Evolutionary conservation across 75 land plant species (phyloP).

Genomic region (Adiantum capillusveneris): DNA sequence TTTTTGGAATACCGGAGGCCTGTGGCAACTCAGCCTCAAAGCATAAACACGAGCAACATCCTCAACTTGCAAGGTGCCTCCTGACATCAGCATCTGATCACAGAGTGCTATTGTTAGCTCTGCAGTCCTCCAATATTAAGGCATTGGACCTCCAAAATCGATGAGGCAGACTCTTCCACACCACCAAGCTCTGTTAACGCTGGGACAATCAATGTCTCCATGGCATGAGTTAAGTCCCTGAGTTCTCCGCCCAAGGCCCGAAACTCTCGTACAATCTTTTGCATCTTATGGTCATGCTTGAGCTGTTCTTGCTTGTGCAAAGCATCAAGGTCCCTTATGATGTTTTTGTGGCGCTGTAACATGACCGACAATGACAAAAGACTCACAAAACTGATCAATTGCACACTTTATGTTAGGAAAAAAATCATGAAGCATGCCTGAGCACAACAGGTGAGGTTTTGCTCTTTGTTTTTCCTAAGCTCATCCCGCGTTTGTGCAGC

Average conservation of each 20-base stretch:
- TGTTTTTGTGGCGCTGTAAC: constrained; percentile 29
- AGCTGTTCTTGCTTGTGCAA: constrained; percentile 17
- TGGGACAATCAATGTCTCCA: constrained; percentile 4
- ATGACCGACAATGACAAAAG: background rate
- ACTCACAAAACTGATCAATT: too few relatives aligned
- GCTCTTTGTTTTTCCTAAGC: constrained; percentile 23
- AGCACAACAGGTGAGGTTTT: constrained; percentile 20
- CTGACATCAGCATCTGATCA: too few relatives aligned
- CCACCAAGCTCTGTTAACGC: background rate
- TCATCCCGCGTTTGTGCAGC: constrained; percentile 43
- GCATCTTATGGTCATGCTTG: constrained; percentile 13
- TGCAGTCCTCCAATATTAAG: background rate
- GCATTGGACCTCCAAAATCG: background rate
- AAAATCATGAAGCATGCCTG: constrained; percentile 9
- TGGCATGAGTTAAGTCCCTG: constrained; percentile 4
- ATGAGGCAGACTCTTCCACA: constrained; percentile 2
- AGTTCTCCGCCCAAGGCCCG: constrained; percentile 5
- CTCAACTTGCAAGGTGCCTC: too few relatives aligned
- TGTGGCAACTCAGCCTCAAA: too few relatives aligned
- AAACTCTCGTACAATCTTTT: constrained; percentile 1
- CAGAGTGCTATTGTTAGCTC: too few relatives aligned
- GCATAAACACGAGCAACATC: too few relatives aligned
- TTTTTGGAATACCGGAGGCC: too few relatives aligned
- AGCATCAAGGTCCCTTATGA: constrained; percentile 22
- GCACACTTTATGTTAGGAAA: too few relatives aligned